Conservation (phyloP, 2,329 filamentous ascomycete species). For the Epichloe typhina region DNA sequence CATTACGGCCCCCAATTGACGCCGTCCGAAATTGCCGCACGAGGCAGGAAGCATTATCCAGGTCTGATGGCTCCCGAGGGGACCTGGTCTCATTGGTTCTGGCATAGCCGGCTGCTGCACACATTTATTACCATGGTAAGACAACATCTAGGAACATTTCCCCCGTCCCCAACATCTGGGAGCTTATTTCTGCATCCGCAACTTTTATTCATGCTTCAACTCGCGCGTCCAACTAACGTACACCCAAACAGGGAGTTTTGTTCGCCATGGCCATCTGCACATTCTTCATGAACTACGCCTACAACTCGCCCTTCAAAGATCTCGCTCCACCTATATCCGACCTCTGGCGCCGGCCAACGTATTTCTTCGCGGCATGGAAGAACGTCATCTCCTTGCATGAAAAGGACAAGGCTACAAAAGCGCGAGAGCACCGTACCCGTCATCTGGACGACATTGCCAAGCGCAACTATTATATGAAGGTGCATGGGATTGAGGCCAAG, state of each 20-base stretch:
- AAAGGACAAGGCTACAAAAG: slow-evolving; percentile 53
- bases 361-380: slow-evolving; percentile 49
- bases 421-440: slow-evolving; percentile 56
- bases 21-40: slow-evolving; percentile 49
- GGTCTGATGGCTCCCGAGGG: slow-evolving; percentile 78
- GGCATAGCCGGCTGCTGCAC: slow-evolving; percentile 66
- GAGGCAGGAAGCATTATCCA: slow-evolving; percentile 64
- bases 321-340: slow-evolving; percentile 61
- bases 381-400: slow-evolving; percentile 68
- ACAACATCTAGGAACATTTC: slow-evolving; percentile 1
- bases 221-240: not conserved
- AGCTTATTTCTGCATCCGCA: not conserved
- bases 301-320: slow-evolving; percentile 65
- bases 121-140: slow-evolving; percentile 71
- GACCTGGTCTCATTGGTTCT: slow-evolving; percentile 72
- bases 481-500: slow-evolving; percentile 63
- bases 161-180: not conserved
- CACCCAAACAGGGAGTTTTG: slow-evolving; percentile 43
- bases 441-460: slow-evolving; percentile 80
- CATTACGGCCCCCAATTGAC: slow-evolving; percentile 66
- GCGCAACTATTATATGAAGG: slow-evolving; percentile 71
- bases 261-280: slow-evolving; percentile 56
- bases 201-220: not conserved
- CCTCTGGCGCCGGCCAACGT: slow-evolving; percentile 55
- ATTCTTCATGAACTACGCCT: slow-evolving; percentile 65